Conservation (phyloP, 2,329 filamentous ascomycete species). For the Penicillium palitans region DNA sequence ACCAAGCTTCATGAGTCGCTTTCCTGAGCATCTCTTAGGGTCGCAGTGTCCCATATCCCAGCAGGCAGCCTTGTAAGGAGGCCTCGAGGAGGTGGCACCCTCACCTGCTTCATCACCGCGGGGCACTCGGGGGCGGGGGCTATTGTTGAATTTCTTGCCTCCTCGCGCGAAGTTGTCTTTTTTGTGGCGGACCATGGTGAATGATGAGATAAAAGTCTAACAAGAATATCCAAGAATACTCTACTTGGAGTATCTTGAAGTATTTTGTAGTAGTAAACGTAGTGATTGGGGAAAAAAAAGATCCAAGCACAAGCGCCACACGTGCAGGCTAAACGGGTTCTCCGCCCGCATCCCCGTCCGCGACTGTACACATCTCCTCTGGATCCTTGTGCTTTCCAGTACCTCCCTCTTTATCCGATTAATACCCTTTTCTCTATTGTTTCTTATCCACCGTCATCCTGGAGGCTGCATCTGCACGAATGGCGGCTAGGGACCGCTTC, state of each 20-base stretch:
- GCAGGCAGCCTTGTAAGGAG: slow-evolving; percentile 83
- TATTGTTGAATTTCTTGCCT: slow-evolving; percentile 69
- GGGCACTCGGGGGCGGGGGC: slow-evolving; percentile 56
- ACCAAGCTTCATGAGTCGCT: slow-evolving; percentile 86
- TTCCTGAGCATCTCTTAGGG: slow-evolving; percentile 92
- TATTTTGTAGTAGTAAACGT: background rate
- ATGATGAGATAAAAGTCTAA: background rate
- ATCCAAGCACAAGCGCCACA: slow-evolving; percentile 28
- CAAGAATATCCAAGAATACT: background rate
- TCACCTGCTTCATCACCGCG: slow-evolving; percentile 45
- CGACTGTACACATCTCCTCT: slow-evolving; percentile 16
- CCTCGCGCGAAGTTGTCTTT: slow-evolving; percentile 75
- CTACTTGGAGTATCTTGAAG: background rate
- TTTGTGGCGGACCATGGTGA: slow-evolving; percentile 86
- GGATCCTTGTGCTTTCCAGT: slow-evolving; percentile 14
- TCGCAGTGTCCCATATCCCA: slow-evolving; percentile 99
- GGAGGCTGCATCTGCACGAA: slow-evolving; percentile 95
- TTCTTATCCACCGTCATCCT: slow-evolving; percentile 51
- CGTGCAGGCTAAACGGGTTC: slow-evolving; percentile 26
- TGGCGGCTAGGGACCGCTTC: slow-evolving; percentile 93
- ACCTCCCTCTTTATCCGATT: slow-evolving; percentile 5
- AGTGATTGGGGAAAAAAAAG: slow-evolving; percentile 13
- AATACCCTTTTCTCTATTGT: slow-evolving; percentile 5
- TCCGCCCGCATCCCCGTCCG: slow-evolving; percentile 24
- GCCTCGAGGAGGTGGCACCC: slow-evolving; percentile 36